Conservation (phyloP, 768 basidiomycete genomes). For the Lactarius sp. region DNA sequence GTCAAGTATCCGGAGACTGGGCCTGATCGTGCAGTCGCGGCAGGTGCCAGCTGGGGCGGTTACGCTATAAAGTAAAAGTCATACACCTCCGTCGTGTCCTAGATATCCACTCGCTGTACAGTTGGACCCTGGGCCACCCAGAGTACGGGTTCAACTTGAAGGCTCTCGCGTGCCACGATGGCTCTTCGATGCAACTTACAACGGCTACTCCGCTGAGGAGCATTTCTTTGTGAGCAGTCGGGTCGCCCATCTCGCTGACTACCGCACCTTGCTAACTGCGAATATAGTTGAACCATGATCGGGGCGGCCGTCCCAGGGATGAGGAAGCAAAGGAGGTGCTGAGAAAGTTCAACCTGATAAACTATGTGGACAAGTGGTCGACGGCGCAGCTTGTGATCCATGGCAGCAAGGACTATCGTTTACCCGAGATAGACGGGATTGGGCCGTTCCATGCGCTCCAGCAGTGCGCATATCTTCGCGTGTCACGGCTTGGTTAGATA, state of each 20-base stretch:
- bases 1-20: constrained; percentile 28
- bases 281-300: constrained; percentile 76
- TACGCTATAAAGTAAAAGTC: constrained; percentile 72
- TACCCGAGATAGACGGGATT: constrained; percentile 82
- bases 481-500: neutral
- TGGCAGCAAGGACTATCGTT: constrained; percentile 81
- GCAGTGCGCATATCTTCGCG: constrained; percentile 48
- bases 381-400: constrained; percentile 85
- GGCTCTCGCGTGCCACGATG: constrained; percentile 89
- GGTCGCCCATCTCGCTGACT: neutral
- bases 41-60: constrained; percentile 83
- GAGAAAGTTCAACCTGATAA: constrained; percentile 71
- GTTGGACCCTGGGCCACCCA: constrained; percentile 94
- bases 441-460: constrained; percentile 81
- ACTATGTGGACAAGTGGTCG: constrained; percentile 79
- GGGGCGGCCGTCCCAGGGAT: constrained; percentile 81
- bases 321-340: constrained; percentile 48
- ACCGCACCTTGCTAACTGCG: neutral
- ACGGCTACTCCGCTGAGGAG: constrained; percentile 86
- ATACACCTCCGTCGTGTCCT: neutral
- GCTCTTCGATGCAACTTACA: constrained; percentile 77
- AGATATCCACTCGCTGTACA: constrained; percentile 31
- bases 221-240: constrained; percentile 67
- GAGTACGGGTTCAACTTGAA: constrained; percentile 88
- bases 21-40: constrained; percentile 56